These are phyloP conservation scores for Agaricus blazei DNA, from an alignment of 768 basidiomycete genomes.

Conservation along the genomic window DNA sequence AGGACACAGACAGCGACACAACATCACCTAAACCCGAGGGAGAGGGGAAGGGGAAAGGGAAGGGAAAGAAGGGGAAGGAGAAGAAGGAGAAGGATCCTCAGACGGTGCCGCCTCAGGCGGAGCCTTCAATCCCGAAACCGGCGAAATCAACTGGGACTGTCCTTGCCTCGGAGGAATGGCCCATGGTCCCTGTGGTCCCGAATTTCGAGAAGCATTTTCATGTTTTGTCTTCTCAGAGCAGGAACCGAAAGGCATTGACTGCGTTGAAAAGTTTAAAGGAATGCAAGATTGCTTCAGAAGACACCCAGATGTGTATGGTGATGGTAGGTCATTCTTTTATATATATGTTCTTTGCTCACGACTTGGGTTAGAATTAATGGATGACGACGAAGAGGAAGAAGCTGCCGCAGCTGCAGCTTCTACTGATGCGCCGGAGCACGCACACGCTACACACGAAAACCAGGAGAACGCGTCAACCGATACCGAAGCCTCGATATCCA, in stretches of 20 bases:
- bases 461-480: constrained; percentile 4
- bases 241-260: constrained; percentile 97
- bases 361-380: constrained; percentile 52
- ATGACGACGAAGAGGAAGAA: constrained; percentile 56
- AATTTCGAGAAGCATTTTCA: constrained; percentile 94
- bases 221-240: constrained; percentile 94
- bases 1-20: constrained; percentile 1
- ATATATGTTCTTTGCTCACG: constrained; percentile 3
- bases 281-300: constrained; percentile 98
- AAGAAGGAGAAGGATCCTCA: constrained; percentile 9
- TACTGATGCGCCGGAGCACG: neutral
- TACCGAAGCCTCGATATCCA: neutral
- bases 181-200: constrained; percentile 87
- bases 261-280: constrained; percentile 93
- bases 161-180: constrained; percentile 99
- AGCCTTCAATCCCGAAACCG: constrained; percentile 94
- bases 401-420: constrained; percentile 13
- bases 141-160: constrained; percentile 99
- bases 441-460: constrained; percentile 7
- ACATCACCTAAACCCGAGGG: neutral
- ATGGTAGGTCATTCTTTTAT: constrained; percentile 52
- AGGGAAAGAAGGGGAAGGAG: constrained; percentile 5
- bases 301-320: constrained; percentile 94
- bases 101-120: constrained; percentile 22
- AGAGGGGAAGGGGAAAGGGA: constrained; percentile 1